Base-by-base conservation (phyloP, 2,329 filamentous ascomycete species). In the Alternaria rosae region DNA sequence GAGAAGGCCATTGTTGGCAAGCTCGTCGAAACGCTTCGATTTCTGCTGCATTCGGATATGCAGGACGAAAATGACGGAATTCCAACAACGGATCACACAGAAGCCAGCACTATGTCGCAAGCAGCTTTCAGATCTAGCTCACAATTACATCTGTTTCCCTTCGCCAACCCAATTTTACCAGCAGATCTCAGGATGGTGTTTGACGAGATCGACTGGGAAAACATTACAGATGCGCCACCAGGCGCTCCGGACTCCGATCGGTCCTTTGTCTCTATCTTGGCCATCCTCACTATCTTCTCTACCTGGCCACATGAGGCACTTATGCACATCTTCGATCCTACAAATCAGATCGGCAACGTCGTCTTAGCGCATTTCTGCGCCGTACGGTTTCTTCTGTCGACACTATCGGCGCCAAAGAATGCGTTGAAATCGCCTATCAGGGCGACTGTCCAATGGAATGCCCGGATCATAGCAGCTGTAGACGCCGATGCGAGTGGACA, bases 371-470 rank as follows among this genome's bases (percentile, higher is more conserved):
- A 71, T 35, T 71, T 68, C 42, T 57, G 30, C 58, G 58, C 62
- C 15, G 45, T 71, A 4, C 66, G 67, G 8, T 67, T 64, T 55
- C 21, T 71, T 3, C 38, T 71, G 10, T 51, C 62, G 6, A 64
- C 70, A 1, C 15, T 73, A 3, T 61, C 58, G 15, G 64, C 64
- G 12, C 65, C 62, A 2, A 55, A 67, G 5, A 35, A 51, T 13
- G 61, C 52, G 12, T n/a, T 69, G 50, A 61, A 45, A 26, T 60
- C 55, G 1, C 70, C 70, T 10, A 56, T 66, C 8, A 59, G 52
- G 13, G 68, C 57, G 13, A 62, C 66, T 58, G 70, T 80, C 41
- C 70, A 79, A 12, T 85, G 83, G 82, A 72, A 76, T 0, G 73
- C 79, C 42, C 63, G 70, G 26, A 78, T 83, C 28, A 45, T 70